Base-by-base conservation (phyloP, 2,329 filamentous ascomycete species). In the Fusarium cicatricum region DNA sequence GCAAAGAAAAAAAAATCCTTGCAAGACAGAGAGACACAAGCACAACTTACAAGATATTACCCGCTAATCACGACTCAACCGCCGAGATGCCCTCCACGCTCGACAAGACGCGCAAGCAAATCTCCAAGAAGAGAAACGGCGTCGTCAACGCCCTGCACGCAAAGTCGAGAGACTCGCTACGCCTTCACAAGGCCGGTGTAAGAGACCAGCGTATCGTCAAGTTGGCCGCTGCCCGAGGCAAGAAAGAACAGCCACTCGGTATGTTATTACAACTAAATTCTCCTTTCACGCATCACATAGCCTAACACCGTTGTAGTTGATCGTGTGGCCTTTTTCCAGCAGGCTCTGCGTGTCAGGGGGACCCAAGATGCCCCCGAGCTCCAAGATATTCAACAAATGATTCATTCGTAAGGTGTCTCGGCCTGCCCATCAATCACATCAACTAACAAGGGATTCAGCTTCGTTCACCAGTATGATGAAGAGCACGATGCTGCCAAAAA, bases 91-190 rank as follows among this genome's bases (percentile, higher is more conserved):
- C 91, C 12, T 89, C 87, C 71, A 85, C 88, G 38, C 78, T 97
- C 7, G 79, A 86, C 61, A 98, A 97, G 73, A 90, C 95, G 16
- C 86, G 90, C 60, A 98, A 98, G 78, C 87, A 92, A 62, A 94
- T 98, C 62, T 80, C 87, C 29, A 97, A 96, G 80, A 97, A 97
- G 83, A 87, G 90, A 64, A 86, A 87, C 62, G 86, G 87, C 16
- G 86, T 87, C 33, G 83, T 91, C 40, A 87, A 88, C 26, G 83
- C 89, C 11, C 82, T 98, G 17, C 94, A 98, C 71, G 90, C 92
- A 75, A 92, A 92, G 73, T 97, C 92, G 57, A 84, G 95, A 64
- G 91, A 98, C 79, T 90, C 92, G 4, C 85, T 89, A 70, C 85
- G 91, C 45, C 80, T 98, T 60, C 89, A 92, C 72, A 85, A 88